These are phyloP conservation scores for Chlorella sorokiniana DNA, from an alignment of 139 green algal genomes.

Conservation along the genomic window DNA sequence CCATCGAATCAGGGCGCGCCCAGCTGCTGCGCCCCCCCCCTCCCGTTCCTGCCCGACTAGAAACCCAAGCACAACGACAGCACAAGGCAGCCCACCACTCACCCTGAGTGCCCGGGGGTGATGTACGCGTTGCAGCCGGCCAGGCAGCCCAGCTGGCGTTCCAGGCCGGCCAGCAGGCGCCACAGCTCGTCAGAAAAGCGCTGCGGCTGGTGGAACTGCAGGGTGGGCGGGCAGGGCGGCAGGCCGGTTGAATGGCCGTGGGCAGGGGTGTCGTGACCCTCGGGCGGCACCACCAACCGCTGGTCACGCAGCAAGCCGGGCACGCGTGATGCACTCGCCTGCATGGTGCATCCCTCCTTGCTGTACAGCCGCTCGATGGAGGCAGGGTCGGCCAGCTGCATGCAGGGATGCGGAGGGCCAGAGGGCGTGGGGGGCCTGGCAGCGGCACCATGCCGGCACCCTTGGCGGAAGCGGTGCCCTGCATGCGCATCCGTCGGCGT, in stretches of 20 bases:
- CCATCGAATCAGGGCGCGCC: not conserved
- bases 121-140: constrained; percentile 83
- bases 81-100: not conserved
- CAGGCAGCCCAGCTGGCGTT: constrained; percentile 74
- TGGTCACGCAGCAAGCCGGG: not conserved
- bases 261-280: too few species aligned
- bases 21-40: too few species aligned
- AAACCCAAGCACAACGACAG: not conserved
- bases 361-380: constrained; percentile 8
- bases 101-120: constrained; percentile 48
- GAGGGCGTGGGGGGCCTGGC: too few species aligned
- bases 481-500: not conserved
- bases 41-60: not conserved
- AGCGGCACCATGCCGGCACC: not conserved
- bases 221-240: not conserved
- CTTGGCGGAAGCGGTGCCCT: not conserved
- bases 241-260: too few species aligned
- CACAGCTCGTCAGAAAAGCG: constrained; percentile 60
- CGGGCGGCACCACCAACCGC: too few species aligned
- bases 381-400: constrained; percentile 44
- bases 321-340: not conserved
- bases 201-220: constrained; percentile 83
- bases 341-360: constrained; percentile 38
- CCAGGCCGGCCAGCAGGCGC: constrained; percentile 62
- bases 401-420: not conserved